These are phyloP conservation scores for Nigrograna mackinnonii DNA, from an alignment of 2,329 filamentous ascomycete species.

Conservation along the genomic window DNA sequence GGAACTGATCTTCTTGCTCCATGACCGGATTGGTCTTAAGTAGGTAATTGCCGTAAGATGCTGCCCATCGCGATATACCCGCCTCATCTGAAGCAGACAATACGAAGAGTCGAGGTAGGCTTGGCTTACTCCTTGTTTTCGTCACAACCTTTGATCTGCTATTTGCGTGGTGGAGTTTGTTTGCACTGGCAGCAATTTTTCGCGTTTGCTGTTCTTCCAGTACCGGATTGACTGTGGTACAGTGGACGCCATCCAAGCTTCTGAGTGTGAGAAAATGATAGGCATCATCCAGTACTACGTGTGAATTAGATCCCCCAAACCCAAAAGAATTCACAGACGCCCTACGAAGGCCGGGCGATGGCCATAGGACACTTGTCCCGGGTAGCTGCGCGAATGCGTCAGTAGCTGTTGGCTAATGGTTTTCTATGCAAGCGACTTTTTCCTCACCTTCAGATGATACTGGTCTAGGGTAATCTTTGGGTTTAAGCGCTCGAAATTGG, in stretches of 20 bases:
- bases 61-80: slow-evolving; percentile 13
- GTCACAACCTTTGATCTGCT: too few relatives aligned
- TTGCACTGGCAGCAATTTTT: too few relatives aligned
- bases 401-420: too few relatives aligned
- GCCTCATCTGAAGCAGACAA: not conserved
- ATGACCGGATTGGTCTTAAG: too few relatives aligned
- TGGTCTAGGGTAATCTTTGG: not conserved
- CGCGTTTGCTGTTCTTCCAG: too few relatives aligned
- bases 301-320: slow-evolving; percentile 22
- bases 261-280: slow-evolving; percentile 1
- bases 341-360: not conserved
- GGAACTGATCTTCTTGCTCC: not conserved
- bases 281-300: slow-evolving; percentile 21
- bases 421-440: too few relatives aligned
- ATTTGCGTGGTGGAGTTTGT: too few relatives aligned
- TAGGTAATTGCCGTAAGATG: too few relatives aligned
- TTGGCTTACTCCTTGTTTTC: not conserved
- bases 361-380: slow-evolving; percentile 6
- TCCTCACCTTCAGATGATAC: slow-evolving; percentile 5
- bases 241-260: not conserved
- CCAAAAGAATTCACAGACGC: slow-evolving; percentile 15
- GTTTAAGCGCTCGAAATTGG: not conserved
- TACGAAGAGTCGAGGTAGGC: not conserved
- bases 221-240: not conserved
- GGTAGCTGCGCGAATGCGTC: too few relatives aligned